A percentile compares a stretch with the other conserved stretches of the same genome.
Evolutionary conservation across 2,329 filamentous ascomycete genomes (phyloP).

Genomic region (Botrytis deweyae): DNA sequence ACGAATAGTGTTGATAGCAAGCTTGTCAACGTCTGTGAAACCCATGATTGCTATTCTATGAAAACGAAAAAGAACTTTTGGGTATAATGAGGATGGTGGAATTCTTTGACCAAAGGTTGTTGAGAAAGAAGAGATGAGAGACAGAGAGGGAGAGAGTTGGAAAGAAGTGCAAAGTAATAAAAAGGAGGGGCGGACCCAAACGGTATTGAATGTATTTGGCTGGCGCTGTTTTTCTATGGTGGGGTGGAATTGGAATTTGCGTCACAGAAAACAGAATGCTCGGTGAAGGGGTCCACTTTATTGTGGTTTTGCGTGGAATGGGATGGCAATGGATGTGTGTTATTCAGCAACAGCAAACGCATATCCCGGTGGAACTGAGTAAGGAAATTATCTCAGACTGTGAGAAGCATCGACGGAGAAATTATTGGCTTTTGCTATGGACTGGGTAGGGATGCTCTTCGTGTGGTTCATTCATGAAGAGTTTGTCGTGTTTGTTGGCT

Average conservation of each 20-base stretch:
- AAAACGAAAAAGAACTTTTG: neutral
- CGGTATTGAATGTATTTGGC: constrained; percentile 3
- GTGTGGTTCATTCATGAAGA: neutral
- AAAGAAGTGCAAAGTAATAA: constrained; percentile 1
- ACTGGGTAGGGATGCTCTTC: too few relatives aligned
- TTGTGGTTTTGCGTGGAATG: neutral
- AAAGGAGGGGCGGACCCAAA: constrained; percentile 16
- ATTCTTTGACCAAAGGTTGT: neutral
- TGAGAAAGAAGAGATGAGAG: constrained; percentile 13
- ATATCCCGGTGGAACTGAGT: neutral
- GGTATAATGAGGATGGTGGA: constrained; percentile 2
- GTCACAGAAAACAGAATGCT: constrained; percentile 12
- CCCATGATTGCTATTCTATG: constrained; percentile 60
- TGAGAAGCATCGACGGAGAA: neutral
- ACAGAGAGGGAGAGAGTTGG: constrained; percentile 4
- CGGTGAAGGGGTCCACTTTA: constrained; percentile 13
- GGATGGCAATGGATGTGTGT: neutral
- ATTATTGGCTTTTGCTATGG: neutral
- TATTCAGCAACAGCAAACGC: neutral
- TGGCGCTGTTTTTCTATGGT: constrained; percentile 4
- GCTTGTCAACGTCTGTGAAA: constrained; percentile 82
- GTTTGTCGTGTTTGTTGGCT: neutral
- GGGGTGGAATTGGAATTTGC: constrained; percentile 15
- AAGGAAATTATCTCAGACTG: neutral
- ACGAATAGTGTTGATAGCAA: constrained; percentile 98